Percentiles rank a stretch among this genome's conserved stretches.
Evolutionary conservation across 768 basidiomycete species (phyloP).

Genomic region (Tricholoma matsutake): DNA sequence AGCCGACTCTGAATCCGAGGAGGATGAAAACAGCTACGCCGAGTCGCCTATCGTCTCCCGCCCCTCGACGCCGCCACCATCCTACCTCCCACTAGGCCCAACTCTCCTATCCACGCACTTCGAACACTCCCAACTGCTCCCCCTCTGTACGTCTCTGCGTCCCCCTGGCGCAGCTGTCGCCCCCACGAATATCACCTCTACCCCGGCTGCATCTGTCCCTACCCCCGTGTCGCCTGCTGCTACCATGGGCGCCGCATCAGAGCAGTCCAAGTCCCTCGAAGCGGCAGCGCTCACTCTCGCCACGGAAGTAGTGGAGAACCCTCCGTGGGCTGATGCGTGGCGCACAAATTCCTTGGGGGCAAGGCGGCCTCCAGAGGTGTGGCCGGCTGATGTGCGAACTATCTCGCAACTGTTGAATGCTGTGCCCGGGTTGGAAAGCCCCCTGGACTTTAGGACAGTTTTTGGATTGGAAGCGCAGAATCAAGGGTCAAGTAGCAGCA

Average conservation of each 20-base stretch:
- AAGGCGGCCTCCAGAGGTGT: slow-evolving; percentile 37
- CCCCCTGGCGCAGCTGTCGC: slow-evolving; percentile 53
- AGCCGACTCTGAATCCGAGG: slow-evolving; percentile 32
- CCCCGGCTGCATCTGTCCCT: slow-evolving; percentile 49
- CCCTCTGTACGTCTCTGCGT: slow-evolving; percentile 56
- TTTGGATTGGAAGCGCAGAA: slow-evolving; percentile 36
- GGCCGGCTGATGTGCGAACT: slow-evolving; percentile 54
- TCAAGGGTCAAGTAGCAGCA: not conserved
- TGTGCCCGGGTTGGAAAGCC: slow-evolving; percentile 36
- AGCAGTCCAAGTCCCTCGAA: slow-evolving; percentile 67
- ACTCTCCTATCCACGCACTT: slow-evolving; percentile 67
- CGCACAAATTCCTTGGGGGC: slow-evolving; percentile 33
- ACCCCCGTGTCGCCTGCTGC: slow-evolving; percentile 86
- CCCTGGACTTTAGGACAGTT: slow-evolving; percentile 41
- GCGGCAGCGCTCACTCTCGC: slow-evolving; percentile 61
- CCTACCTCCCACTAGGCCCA: slow-evolving; percentile 70
- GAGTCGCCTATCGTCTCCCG: slow-evolving; percentile 43
- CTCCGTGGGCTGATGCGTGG: slow-evolving; percentile 68
- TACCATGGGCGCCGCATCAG: slow-evolving; percentile 56
- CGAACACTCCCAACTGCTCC: slow-evolving; percentile 59
- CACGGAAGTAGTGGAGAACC: slow-evolving; percentile 71
- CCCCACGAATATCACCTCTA: slow-evolving; percentile 40
- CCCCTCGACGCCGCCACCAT: slow-evolving; percentile 66
- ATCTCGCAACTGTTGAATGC: slow-evolving; percentile 41
- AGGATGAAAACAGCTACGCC: slow-evolving; percentile 34